A percentile compares a stretch with the other conserved stretches of the same genome.
Evolutionary conservation across 768 basidiomycete species (phyloP).

Genomic region (Lentinula boryana): DNA sequence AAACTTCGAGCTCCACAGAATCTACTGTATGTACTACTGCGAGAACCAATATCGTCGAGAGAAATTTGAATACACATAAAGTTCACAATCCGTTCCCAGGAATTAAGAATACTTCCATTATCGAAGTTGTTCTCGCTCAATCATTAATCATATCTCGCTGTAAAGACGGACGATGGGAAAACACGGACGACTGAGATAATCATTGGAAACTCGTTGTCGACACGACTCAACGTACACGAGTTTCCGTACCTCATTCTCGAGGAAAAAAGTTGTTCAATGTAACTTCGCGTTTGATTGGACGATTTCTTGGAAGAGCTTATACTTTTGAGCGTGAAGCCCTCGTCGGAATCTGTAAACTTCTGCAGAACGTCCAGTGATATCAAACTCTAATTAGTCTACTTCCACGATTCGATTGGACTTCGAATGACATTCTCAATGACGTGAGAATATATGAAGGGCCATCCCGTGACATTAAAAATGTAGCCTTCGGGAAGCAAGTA

Average conservation of each 20-base stretch:
- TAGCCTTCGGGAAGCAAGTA: not conserved
- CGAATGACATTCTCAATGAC: not conserved
- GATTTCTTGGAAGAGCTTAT: not conserved
- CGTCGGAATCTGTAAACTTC: not conserved
- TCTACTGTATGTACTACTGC: too few relatives aligned
- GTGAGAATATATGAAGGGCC: not conserved
- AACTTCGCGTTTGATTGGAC: not conserved
- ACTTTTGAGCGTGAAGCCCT: not conserved
- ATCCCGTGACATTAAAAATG: not conserved
- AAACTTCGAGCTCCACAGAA: too few relatives aligned
- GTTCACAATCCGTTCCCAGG: too few relatives aligned
- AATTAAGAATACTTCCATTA: too few relatives aligned
- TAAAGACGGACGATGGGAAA: not conserved
- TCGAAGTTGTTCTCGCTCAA: too few relatives aligned
- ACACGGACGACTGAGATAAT: not conserved
- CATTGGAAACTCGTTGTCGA: not conserved
- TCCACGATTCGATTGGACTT: not conserved
- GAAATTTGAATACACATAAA: too few relatives aligned
- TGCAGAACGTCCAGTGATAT: not conserved
- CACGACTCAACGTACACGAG: not conserved
- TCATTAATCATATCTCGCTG: too few relatives aligned
- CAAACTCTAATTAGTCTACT: not conserved
- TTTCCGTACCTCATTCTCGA: not conserved
- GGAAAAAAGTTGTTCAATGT: not conserved
- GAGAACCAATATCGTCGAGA: too few relatives aligned